These are phyloP conservation scores for Thelonectria discophora DNA, from an alignment of 2,329 filamentous ascomycete genomes.

Conservation along the genomic window DNA sequence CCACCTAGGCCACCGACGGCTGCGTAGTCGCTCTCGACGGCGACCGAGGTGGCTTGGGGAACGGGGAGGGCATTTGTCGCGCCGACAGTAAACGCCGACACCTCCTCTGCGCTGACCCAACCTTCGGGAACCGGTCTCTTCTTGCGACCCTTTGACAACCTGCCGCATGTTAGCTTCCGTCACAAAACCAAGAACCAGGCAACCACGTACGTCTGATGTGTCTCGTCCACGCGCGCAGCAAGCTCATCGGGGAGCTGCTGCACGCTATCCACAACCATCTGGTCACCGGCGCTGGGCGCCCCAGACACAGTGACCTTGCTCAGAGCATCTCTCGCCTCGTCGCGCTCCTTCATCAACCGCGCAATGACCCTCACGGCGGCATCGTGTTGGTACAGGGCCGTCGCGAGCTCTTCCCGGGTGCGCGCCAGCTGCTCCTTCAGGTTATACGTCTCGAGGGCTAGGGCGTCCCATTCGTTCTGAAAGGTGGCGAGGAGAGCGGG, in stretches of 20 bases:
- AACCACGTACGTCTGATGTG: slow-evolving; percentile 76
- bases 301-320: slow-evolving; percentile 81
- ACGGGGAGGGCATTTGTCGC: slow-evolving; percentile 59
- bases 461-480: slow-evolving; percentile 97
- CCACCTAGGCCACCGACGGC: slow-evolving; percentile 81
- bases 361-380: slow-evolving; percentile 96
- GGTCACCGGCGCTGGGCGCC: slow-evolving; percentile 71
- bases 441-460: slow-evolving; percentile 91
- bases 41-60: slow-evolving; percentile 59
- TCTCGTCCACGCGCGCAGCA: slow-evolving; percentile 77
- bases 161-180: slow-evolving; percentile 49
- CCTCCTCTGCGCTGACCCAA: slow-evolving; percentile 81
- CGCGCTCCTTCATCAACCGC: slow-evolving; percentile 86
- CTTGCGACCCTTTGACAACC: slow-evolving; percentile 86
- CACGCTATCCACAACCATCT: slow-evolving; percentile 87
- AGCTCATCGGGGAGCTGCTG: slow-evolving; percentile 78
- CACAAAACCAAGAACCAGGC: background rate
- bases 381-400: slow-evolving; percentile 95
- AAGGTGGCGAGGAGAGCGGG: slow-evolving; percentile 93
- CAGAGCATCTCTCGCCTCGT: slow-evolving; percentile 89
- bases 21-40: slow-evolving; percentile 68
- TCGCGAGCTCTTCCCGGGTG: slow-evolving; percentile 91
- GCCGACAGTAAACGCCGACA: slow-evolving; percentile 61
- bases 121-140: slow-evolving; percentile 86
- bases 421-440: slow-evolving; percentile 88